A percentile compares a stretch with the other conserved stretches of the same genome.
phyloP scores from a whole-genome alignment of 1,284 basidiomycete species.

The Microbotryum lychnidis-dioicae region DNA sequence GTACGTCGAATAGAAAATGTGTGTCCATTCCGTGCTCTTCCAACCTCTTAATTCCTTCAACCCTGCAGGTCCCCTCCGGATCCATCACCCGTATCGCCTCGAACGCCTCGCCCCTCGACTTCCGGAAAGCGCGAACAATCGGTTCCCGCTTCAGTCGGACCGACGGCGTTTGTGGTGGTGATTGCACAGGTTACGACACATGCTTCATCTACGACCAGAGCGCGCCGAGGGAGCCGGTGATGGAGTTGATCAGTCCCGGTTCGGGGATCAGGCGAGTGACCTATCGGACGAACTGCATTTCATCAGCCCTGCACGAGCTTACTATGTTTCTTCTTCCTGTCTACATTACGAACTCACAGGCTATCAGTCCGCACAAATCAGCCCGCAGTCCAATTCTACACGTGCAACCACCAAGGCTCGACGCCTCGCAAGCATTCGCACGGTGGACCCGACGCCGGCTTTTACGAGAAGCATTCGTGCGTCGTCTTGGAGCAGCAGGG shows the following conservation, averaged over 20 bases:
- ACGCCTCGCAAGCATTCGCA: constrained; percentile 44
- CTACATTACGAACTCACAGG: constrained; percentile 42
- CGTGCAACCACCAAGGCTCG: constrained; percentile 45
- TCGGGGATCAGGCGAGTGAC: constrained; percentile 47
- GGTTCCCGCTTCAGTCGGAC: constrained; percentile 43
- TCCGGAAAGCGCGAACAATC: constrained; percentile 45
- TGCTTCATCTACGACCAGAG: constrained; percentile 38
- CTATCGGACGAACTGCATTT: too few species aligned
- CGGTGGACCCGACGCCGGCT: constrained; percentile 41
- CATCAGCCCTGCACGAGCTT: background rate
- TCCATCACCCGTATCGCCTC: constrained; percentile 38
- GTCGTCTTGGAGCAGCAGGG: constrained; percentile 50
- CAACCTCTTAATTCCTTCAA: too few species aligned
- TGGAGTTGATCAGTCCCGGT: constrained; percentile 46
- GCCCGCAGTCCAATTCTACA: constrained; percentile 47
- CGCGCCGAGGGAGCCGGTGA: constrained; percentile 37
- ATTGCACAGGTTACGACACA: constrained; percentile 33
- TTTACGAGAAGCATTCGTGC: constrained; percentile 45
- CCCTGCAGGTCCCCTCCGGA: constrained; percentile 44
- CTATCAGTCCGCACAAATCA: constrained; percentile 47
- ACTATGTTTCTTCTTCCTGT: background rate
- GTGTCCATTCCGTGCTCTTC: background rate
- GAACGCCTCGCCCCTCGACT: constrained; percentile 46
- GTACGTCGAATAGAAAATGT: background rate
- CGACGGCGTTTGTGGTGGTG: constrained; percentile 43